These are phyloP conservation scores for Zygnema circumcarinatum DNA, from an alignment of 139 green algal species.

Conservation along the genomic window DNA sequence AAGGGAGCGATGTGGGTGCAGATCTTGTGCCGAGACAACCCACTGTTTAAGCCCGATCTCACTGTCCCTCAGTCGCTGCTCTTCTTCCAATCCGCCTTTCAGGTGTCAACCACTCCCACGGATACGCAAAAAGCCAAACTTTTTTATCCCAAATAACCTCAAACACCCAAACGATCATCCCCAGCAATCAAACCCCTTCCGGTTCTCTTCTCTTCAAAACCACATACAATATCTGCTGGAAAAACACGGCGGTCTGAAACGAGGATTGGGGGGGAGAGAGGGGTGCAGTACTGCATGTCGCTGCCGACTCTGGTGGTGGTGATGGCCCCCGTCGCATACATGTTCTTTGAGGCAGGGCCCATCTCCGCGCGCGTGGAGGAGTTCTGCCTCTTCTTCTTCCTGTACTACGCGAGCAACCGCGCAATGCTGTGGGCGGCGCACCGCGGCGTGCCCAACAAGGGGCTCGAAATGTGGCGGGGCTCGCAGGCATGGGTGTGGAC, in stretches of 20 bases:
- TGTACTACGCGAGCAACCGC: slow-evolving; percentile 48
- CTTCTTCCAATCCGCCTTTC: slow-evolving; percentile 49
- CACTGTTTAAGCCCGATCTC: slow-evolving; percentile 40
- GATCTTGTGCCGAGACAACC: slow-evolving; percentile 52
- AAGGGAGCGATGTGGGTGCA: too few relatives aligned
- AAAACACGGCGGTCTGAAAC: too few relatives aligned
- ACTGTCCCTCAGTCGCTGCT: slow-evolving; percentile 33
- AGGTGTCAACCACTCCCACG: slow-evolving; percentile 14
- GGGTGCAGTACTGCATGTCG: slow-evolving; percentile 13
- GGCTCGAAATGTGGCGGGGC: slow-evolving; percentile 41
- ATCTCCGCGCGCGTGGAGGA: slow-evolving; percentile 34
- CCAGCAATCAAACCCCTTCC: too few relatives aligned
- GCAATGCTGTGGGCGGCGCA: slow-evolving; percentile 43
- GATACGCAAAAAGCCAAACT: background rate
- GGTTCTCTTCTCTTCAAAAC: too few relatives aligned
- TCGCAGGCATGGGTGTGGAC: slow-evolving; percentile 51
- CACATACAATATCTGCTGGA: too few relatives aligned
- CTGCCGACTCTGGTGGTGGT: slow-evolving; percentile 39
- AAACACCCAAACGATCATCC: too few relatives aligned
- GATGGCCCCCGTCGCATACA: slow-evolving; percentile 22
- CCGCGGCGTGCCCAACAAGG: slow-evolving; percentile 24
- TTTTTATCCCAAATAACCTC: too few relatives aligned
- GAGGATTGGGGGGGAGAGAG: background rate
- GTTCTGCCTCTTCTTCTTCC: slow-evolving; percentile 39
- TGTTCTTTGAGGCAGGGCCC: slow-evolving; percentile 24